Evolutionary conservation across 2,329 filamentous ascomycete genomes (phyloP).

Genomic region (Botryotinia globosa): DNA sequence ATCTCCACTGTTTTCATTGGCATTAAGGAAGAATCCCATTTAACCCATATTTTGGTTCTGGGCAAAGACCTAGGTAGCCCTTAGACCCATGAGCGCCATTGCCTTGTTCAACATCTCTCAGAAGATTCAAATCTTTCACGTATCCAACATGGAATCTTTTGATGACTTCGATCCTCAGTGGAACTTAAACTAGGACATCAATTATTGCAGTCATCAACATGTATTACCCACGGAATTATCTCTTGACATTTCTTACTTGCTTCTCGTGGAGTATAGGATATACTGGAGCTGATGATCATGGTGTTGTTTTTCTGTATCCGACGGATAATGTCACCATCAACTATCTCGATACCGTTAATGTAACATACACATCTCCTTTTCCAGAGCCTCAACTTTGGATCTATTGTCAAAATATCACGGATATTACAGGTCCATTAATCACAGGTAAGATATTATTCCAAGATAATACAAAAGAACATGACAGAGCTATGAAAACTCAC

Average conservation of each 20-base stretch:
- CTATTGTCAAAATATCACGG: constrained; percentile 22
- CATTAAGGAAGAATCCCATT: constrained; percentile 2
- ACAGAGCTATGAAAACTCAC: neutral
- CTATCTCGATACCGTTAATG: constrained; percentile 29
- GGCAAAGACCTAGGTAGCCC: neutral
- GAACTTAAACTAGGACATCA: neutral
- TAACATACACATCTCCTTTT: constrained; percentile 28
- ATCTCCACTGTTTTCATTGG: constrained; percentile 10
- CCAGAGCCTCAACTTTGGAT: constrained; percentile 25
- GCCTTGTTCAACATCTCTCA: neutral
- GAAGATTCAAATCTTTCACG: constrained; percentile 9
- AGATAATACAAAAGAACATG: neutral
- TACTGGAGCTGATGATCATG: constrained; percentile 22
- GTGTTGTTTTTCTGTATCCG: constrained; percentile 28
- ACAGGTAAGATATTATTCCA: neutral
- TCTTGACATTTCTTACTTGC: neutral
- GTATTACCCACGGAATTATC: neutral
- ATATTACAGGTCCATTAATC: constrained; percentile 13
- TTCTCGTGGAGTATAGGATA: constrained; percentile 11
- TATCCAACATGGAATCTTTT: constrained; percentile 6
- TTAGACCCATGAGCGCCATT: neutral
- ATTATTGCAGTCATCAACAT: neutral
- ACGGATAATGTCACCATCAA: constrained; percentile 23
- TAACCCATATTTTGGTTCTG: neutral
- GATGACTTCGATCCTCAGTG: neutral